Base-by-base conservation (phyloP, 345 rosid genomes). In the Ceriops decandra region DNA sequence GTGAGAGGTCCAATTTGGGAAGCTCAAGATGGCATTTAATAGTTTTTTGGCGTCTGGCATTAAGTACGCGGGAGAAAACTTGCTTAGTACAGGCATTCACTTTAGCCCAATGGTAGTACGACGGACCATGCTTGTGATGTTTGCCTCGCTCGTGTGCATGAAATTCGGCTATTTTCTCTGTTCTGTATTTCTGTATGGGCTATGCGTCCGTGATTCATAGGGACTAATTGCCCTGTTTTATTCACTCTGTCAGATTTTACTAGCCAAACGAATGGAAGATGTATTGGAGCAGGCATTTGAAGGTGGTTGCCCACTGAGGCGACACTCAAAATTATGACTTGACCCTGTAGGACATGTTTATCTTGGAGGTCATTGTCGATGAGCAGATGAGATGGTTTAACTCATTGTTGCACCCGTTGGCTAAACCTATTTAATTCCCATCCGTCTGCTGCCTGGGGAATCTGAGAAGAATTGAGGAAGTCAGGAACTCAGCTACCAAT, bases 261-360 rank as follows among this genome's bases (percentile, higher is more conserved):
- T 83, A 58, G 99, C 95, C 22, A 91, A 90, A 86, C 82, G 92
- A 74, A 84, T 95, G 96, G 99, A 95, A 78, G 98, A 95, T 36
- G 98, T 91, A 13, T 69, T 95, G 77, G 98, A 91, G 68, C 90
- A 90, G 46, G 98, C 99, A 33, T 91, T 95, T 33, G 98, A 91
- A 73, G 98, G 96, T 15, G 99, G 98, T 30, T 95, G 93, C 81
- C 99, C 96, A 51, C 91, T 92, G 99, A 82, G 89, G 28, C 88
- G 77, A 35, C 85, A 79, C 73, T 82, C 99, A 3, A 95, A 83
- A 77, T 86, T 95, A 83, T 95, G 86, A 89, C 76, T 81, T 9
- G 28, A 35, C 38, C 9, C 17, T 69, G 53, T 10, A 33, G 11
- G 58, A 42, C 35, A 27, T 42, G 21, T 46, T 32, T 7, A 46